Conservation (phyloP, 78 protist species). For the Pelomyxa schiedti region DNA sequence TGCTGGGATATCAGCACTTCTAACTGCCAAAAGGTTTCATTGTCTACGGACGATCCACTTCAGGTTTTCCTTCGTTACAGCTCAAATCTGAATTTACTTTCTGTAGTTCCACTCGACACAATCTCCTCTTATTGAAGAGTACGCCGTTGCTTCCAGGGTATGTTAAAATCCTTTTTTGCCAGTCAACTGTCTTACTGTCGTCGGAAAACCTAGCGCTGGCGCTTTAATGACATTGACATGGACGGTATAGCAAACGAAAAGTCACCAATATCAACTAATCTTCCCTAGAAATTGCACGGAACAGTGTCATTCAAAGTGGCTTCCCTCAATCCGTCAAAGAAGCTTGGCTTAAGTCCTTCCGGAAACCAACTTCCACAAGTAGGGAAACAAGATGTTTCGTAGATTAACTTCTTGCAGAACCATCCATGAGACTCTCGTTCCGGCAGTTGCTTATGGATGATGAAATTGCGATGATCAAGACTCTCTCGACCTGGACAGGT, state of each 20-base stretch:
- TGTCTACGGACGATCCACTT: background rate
- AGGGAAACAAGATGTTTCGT: too few species aligned
- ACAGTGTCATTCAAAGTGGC: slow-evolving; percentile 40
- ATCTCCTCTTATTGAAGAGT: slow-evolving; percentile 97
- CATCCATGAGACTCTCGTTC: too few species aligned
- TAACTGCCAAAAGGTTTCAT: background rate
- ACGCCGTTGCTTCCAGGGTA: slow-evolving; percentile 79
- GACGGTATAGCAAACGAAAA: too few species aligned
- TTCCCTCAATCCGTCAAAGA: slow-evolving; percentile 32
- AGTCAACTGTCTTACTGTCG: background rate
- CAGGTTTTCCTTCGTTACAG: too few species aligned
- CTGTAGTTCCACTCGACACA: slow-evolving; percentile 88
- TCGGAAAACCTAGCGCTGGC: slow-evolving; percentile 27
- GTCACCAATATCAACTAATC: too few species aligned
- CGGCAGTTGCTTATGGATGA: too few species aligned
- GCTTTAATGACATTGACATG: slow-evolving; percentile 39
- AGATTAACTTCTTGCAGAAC: too few species aligned
- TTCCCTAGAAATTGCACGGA: slow-evolving; percentile 67
- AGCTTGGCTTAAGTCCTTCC: slow-evolving; percentile 25
- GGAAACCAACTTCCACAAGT: too few species aligned
- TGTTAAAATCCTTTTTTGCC: too few species aligned
- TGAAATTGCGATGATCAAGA: too few species aligned
- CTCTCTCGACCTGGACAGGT: too few species aligned
- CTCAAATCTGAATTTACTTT: slow-evolving; percentile 94
- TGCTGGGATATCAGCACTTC: too few species aligned